Conservation (phyloP, 2,329 filamentous ascomycete genomes). For the Coniochaeta sp. region DNA sequence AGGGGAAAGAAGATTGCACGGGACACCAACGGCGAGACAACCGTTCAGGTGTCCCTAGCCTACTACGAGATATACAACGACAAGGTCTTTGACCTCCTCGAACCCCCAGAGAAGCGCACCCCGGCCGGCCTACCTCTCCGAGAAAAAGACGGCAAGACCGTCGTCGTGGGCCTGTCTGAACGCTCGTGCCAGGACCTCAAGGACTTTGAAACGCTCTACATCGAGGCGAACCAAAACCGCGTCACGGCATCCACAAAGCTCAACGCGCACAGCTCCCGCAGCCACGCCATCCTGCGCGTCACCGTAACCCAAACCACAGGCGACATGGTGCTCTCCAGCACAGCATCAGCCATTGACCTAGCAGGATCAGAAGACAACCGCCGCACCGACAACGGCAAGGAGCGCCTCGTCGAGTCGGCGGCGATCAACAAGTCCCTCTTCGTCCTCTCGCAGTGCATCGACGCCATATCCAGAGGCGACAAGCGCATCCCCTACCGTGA, state of each 20-base stretch:
- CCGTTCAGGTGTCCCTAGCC: slow-evolving; percentile 68
- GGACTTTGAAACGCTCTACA: slow-evolving; percentile 85
- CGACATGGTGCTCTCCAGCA: slow-evolving; percentile 65
- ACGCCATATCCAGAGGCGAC: slow-evolving; percentile 74
- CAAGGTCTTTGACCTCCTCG: slow-evolving; percentile 86
- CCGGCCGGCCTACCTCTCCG: slow-evolving; percentile 72
- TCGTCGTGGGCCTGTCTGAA: slow-evolving; percentile 81
- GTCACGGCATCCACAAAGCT: slow-evolving; percentile 88
- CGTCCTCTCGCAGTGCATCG: slow-evolving; percentile 88
- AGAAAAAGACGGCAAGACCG: slow-evolving; percentile 79
- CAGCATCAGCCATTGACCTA: slow-evolving; percentile 87
- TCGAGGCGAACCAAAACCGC: slow-evolving; percentile 85
- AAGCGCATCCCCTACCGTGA: slow-evolving; percentile 86
- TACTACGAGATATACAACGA: slow-evolving; percentile 99
- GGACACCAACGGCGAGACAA: slow-evolving; percentile 63
- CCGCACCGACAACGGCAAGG: slow-evolving; percentile 87
- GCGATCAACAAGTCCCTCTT: slow-evolving; percentile 98
- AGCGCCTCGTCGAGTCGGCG: slow-evolving; percentile 87
- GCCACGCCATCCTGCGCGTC: slow-evolving; percentile 85
- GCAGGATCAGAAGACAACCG: slow-evolving; percentile 95
- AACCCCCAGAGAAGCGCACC: slow-evolving; percentile 80
- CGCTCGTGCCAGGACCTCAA: slow-evolving; percentile 75
- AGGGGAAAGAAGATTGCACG: slow-evolving; percentile 79
- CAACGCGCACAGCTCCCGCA: slow-evolving; percentile 84
- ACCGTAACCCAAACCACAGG: slow-evolving; percentile 74